Percentiles rank a stretch among this genome's conserved stretches.
Evolutionary conservation across 2,329 filamentous ascomycete genomes (phyloP).

Genomic region (Aspergillus persii): DNA sequence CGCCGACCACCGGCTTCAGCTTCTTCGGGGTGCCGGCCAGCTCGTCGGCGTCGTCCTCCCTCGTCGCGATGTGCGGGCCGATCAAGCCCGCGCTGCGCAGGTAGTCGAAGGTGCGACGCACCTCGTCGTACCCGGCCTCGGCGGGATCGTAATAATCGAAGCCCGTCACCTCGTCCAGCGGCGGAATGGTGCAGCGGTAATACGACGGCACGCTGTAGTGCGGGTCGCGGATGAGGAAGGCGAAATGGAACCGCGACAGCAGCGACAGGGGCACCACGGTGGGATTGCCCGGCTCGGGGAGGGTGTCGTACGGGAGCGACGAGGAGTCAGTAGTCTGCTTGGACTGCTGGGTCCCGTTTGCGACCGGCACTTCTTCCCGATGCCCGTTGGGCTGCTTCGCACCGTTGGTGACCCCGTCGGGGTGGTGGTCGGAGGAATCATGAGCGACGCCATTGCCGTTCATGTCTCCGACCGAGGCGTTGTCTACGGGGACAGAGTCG

Average conservation of each 20-base stretch:
- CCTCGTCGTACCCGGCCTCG: slow-evolving; percentile 88
- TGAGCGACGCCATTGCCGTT: slow-evolving; percentile 15
- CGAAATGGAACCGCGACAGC: slow-evolving; percentile 82
- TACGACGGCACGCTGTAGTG: slow-evolving; percentile 87
- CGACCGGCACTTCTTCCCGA: slow-evolving; percentile 25
- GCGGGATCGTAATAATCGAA: slow-evolving; percentile 83
- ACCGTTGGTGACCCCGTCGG: slow-evolving; percentile 11
- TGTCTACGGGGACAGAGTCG: slow-evolving; percentile 16
- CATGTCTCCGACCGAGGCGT: slow-evolving; percentile 16
- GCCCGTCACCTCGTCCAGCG: slow-evolving; percentile 75
- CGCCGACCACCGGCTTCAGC: slow-evolving; percentile 22
- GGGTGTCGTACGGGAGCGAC: slow-evolving; percentile 59
- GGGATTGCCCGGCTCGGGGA: slow-evolving; percentile 69
- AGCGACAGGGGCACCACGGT: slow-evolving; percentile 75
- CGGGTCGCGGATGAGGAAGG: slow-evolving; percentile 96
- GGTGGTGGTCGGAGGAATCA: slow-evolving; percentile 20
- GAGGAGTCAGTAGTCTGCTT: not conserved
- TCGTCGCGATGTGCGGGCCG: slow-evolving; percentile 61
- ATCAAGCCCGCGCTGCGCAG: slow-evolving; percentile 67
- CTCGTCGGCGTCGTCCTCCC: slow-evolving; percentile 31
- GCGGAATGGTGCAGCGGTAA: slow-evolving; percentile 90
- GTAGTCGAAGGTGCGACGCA: slow-evolving; percentile 84
- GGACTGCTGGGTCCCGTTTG: not conserved
- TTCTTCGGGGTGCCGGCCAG: slow-evolving; percentile 20
- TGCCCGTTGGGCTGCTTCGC: slow-evolving; percentile 14